Evolutionary conservation across 768 basidiomycete species (phyloP).

Genomic region (Tylopilus intermedius): DNA sequence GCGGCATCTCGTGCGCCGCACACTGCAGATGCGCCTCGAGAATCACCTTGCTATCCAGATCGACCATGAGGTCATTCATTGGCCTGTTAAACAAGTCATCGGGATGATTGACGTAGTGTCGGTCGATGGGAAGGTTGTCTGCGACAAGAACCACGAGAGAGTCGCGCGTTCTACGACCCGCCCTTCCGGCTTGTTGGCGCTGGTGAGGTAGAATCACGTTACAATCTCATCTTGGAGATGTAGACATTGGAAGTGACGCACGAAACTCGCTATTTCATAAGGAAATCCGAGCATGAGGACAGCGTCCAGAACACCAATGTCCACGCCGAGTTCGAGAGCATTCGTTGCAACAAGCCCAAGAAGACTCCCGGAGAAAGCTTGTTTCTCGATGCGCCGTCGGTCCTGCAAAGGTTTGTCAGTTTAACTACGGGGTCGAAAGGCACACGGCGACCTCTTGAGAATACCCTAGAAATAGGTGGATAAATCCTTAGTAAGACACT

Average conservation of each 20-base stretch:
- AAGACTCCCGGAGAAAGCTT: conserved; percentile 80
- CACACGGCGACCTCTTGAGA: conserved; percentile 50
- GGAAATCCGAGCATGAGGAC: conserved; percentile 90
- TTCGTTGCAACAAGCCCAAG: conserved; percentile 88
- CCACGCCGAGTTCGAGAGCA: conserved; percentile 87
- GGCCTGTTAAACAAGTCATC: conserved; percentile 62
- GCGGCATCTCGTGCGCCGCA: conserved; percentile 81
- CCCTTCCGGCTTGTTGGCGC: conserved; percentile 88
- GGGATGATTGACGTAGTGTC: conserved; percentile 67
- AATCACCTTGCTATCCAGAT: conserved; percentile 68
- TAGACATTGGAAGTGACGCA: conserved; percentile 31
- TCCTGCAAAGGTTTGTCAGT: conserved; percentile 42
- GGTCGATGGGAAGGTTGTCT: conserved; percentile 65
- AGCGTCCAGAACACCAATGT: conserved; percentile 83
- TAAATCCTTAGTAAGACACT: not conserved
- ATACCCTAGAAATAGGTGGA: conserved; percentile 47
- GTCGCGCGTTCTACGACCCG: conserved; percentile 76
- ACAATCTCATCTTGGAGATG: not conserved
- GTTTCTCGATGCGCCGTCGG: conserved; percentile 75
- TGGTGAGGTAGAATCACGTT: conserved; percentile 24
- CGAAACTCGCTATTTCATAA: conserved; percentile 72
- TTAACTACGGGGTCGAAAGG: not conserved
- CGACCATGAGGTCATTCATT: conserved; percentile 60
- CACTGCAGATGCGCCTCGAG: conserved; percentile 87
- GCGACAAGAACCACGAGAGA: conserved; percentile 72